phyloP scores from a whole-genome alignment of 306 rosid genomes.

The Trifolium fragiferum region DNA sequence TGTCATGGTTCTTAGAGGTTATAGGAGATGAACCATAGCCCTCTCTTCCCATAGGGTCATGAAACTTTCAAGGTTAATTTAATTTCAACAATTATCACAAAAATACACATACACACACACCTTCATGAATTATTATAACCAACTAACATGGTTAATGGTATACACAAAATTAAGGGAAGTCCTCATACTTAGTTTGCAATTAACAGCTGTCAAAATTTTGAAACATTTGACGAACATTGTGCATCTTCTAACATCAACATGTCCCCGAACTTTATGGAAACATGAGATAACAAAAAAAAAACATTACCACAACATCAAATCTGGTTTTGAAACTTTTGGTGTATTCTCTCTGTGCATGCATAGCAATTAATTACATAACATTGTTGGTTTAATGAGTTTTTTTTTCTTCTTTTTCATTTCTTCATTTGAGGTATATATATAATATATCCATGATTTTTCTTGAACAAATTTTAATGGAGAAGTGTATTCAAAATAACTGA shows the following conservation, averaged over 20 bases:
- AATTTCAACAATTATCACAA: conserved; percentile 25
- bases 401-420: conserved; percentile 9
- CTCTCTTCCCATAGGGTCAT: conserved; percentile 42
- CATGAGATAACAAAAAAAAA: conserved; percentile 39
- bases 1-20: conserved; percentile 62
- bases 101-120: conserved; percentile 18
- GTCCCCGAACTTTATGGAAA: conserved; percentile 42
- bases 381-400: conserved; percentile 20
- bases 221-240: conserved; percentile 27
- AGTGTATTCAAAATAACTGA: conserved; percentile 26
- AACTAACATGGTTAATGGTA: neutral
- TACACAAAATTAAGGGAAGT: conserved; percentile 34
- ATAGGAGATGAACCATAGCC: conserved; percentile 59
- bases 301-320: conserved; percentile 34
- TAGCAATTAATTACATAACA: neutral
- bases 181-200: conserved; percentile 34
- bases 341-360: conserved; percentile 16
- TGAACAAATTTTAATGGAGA: neutral
- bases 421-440: conserved; percentile 30
- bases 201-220: conserved; percentile 44
- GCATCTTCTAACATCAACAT: conserved; percentile 32
- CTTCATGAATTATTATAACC: conserved; percentile 4
- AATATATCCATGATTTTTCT: conserved; percentile 25
- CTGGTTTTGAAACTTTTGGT: conserved; percentile 32
- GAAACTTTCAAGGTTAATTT: conserved; percentile 27